These are phyloP conservation scores for Lipomyces kockii DNA, from an alignment of 805 yeast genomes.

Conservation along the genomic window DNA sequence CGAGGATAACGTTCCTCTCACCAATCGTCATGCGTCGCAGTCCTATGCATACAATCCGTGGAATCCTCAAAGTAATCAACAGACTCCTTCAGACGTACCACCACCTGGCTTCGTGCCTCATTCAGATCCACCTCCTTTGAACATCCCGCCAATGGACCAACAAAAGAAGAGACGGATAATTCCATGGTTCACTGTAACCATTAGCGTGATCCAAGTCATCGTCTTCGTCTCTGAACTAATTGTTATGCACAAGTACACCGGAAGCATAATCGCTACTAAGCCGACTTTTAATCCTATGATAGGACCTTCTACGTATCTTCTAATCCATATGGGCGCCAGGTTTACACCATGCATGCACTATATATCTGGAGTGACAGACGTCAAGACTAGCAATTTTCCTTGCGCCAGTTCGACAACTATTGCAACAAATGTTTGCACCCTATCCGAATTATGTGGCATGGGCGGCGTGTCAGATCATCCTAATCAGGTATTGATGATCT, in stretches of 20 bases:
- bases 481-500: conserved; percentile 48
- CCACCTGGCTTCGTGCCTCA: conserved; percentile 4
- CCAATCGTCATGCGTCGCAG: conserved; percentile 1
- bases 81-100: neutral
- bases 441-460: conserved; percentile 65
- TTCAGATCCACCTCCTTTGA: conserved; percentile 1
- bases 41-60: conserved; percentile 10
- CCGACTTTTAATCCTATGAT: conserved; percentile 80
- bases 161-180: conserved; percentile 4
- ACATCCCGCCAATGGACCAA: neutral
- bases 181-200: conserved; percentile 44
- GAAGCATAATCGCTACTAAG: conserved; percentile 66
- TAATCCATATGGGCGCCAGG: conserved; percentile 72
- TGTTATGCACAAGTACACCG: conserved; percentile 62
- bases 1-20: conserved; percentile 31
- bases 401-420: conserved; percentile 68
- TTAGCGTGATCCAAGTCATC: conserved; percentile 48
- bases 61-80: conserved; percentile 6
- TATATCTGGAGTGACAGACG: conserved; percentile 56
- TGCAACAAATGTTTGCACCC: conserved; percentile 60
- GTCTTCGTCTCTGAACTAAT: conserved; percentile 68
- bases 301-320: conserved; percentile 68
- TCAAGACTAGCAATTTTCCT: conserved; percentile 56
- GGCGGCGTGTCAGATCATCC: conserved; percentile 57
- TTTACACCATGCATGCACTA: conserved; percentile 72